These are phyloP conservation scores for Plasmodium malariae DNA, from an alignment of 169 alveolate genomes.

Conservation along the genomic window DNA sequence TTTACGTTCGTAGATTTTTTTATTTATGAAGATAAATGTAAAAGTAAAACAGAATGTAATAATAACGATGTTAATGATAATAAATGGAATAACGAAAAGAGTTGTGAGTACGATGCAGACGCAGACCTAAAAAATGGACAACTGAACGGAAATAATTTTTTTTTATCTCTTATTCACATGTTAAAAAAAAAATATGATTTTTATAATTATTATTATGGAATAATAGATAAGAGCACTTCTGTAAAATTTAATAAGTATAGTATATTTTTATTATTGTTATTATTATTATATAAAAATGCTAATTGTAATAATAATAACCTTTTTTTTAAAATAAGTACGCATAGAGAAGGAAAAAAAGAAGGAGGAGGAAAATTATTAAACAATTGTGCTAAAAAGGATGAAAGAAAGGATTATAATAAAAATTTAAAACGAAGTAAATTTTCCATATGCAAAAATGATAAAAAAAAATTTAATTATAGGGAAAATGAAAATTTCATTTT, in stretches of 20 bases:
- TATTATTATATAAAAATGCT: too few species aligned
- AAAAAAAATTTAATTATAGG: too few species aligned
- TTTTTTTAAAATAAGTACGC: too few species aligned
- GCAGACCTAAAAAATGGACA: background rate
- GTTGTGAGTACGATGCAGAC: background rate
- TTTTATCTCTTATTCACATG: background rate
- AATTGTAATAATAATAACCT: too few species aligned
- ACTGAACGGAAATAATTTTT: background rate
- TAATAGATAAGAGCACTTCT: too few species aligned
- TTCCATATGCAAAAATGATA: background rate
- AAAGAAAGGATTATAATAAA: background rate
- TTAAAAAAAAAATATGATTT: background rate
- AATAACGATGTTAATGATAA: background rate
- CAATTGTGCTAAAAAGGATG: too few species aligned
- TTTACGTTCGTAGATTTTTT: slow-evolving; percentile 14
- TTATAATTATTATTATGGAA: too few species aligned
- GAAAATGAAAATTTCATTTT: too few species aligned
- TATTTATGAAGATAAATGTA: background rate
- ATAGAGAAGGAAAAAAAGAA: slow-evolving; percentile 5
- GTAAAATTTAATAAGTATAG: too few species aligned
- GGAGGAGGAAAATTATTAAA: too few species aligned
- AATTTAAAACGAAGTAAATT: too few species aligned
- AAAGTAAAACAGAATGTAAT: slow-evolving; percentile 2
- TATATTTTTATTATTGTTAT: too few species aligned
- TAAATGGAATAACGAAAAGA: background rate